These are phyloP conservation scores for Euphorbia pulcherrima DNA, from an alignment of 345 rosid genomes.

Conservation along the genomic window DNA sequence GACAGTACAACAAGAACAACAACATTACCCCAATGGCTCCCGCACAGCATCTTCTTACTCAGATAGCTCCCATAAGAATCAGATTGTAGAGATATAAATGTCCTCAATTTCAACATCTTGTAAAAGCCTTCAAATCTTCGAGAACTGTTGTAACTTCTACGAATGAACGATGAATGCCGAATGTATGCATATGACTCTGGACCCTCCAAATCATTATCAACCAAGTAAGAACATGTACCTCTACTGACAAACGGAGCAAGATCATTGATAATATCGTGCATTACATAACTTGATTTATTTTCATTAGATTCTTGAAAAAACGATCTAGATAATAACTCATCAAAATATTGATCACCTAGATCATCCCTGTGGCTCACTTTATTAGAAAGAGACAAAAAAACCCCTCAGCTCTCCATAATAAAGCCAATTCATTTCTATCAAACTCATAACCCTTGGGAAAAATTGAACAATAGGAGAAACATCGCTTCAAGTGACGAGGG, in stretches of 20 bases:
- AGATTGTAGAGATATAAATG: neutral
- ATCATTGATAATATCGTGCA: neutral
- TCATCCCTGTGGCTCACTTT: neutral
- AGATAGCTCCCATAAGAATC: neutral
- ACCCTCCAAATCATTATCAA: neutral
- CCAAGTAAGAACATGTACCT: neutral
- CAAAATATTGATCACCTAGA: neutral
- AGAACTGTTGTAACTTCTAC: neutral
- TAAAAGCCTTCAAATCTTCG: neutral
- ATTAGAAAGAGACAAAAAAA: neutral
- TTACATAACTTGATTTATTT: neutral
- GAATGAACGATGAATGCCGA: neutral
- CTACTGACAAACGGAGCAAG: neutral
- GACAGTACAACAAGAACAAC: no score
- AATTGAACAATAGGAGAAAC: conserved; percentile 16
- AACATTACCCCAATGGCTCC: no score
- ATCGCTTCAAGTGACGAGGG: conserved; percentile 16
- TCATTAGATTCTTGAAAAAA: neutral
- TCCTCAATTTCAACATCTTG: neutral
- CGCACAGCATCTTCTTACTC: neutral
- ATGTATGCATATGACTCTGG: neutral
- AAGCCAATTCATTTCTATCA: neutral
- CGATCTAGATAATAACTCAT: neutral
- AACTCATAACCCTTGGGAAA: conserved; percentile 18
- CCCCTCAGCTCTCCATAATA: conserved; percentile 5